phyloP scores from a whole-genome alignment of 2,329 filamentous ascomycete species.

The Cyphellophora europaea region DNA sequence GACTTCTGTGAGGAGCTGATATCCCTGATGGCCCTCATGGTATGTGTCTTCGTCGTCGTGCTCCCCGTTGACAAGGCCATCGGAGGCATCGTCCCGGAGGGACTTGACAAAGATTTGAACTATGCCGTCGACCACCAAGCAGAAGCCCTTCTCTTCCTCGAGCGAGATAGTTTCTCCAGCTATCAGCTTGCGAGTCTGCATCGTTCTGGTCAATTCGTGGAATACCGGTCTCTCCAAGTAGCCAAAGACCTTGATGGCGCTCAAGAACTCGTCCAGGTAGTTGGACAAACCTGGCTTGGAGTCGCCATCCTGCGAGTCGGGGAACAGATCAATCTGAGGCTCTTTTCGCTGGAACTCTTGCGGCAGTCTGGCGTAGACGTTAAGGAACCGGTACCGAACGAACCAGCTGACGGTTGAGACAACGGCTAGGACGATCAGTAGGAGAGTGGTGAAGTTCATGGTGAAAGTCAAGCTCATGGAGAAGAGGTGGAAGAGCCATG shows the following conservation, averaged over 20 bases:
- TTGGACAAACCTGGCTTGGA: conserved; percentile 87
- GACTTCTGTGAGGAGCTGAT: conserved; percentile 92
- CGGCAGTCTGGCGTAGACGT: conserved; percentile 90
- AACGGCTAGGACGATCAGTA: conserved; percentile 67
- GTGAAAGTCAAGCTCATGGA: conserved; percentile 93
- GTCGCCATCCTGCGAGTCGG: conserved; percentile 81
- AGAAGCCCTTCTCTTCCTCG: conserved; percentile 97
- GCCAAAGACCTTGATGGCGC: conserved; percentile 97
- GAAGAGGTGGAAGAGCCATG: conserved; percentile 79
- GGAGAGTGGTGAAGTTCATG: conserved; percentile 95
- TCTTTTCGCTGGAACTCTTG: conserved; percentile 94
- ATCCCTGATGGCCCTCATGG: conserved; percentile 64
- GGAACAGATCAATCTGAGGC: conserved; percentile 88
- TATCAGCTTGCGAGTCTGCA: conserved; percentile 95
- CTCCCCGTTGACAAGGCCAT: conserved; percentile 31
- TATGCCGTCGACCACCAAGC: conserved; percentile 88
- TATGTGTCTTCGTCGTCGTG: conserved; percentile 60
- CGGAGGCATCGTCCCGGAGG: conserved; percentile 40
- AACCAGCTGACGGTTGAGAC: conserved; percentile 88
- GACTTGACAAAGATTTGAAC: conserved; percentile 99
- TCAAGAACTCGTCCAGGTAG: conserved; percentile 95
- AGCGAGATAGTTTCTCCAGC: conserved; percentile 90
- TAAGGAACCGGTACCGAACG: conserved; percentile 87
- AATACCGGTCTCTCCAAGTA: conserved; percentile 95
- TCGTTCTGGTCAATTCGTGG: conserved; percentile 91